Evolutionary conservation across 1,284 basidiomycete species (phyloP).

Genomic region (Amylostereum areolatum): DNA sequence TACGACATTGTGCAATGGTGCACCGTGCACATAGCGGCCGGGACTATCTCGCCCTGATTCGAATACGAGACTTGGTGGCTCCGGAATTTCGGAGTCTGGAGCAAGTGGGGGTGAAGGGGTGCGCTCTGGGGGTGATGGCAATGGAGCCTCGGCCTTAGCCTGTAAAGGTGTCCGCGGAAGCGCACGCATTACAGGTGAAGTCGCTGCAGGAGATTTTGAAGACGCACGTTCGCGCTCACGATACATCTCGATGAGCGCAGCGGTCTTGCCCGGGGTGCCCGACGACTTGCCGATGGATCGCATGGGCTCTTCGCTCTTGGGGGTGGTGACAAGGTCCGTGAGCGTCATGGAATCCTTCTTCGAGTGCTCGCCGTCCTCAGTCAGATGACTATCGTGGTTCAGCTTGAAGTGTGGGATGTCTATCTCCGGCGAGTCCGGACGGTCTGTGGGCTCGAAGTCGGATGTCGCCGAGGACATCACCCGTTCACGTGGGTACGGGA

Average conservation of each 20-base stretch:
- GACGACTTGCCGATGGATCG: slow-evolving; percentile 6
- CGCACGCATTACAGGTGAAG: slow-evolving; percentile 11
- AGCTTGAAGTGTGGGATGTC: slow-evolving; percentile 9
- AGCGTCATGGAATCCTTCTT: slow-evolving; percentile 24
- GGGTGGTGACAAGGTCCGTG: not conserved
- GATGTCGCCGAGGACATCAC: not conserved
- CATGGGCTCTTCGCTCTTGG: not conserved
- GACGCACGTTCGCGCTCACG: slow-evolving; percentile 56
- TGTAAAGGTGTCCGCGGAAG: not conserved
- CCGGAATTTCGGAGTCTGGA: slow-evolving; percentile 12
- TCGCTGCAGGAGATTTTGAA: no score
- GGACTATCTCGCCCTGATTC: slow-evolving; percentile 53
- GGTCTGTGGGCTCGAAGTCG: slow-evolving; percentile 1
- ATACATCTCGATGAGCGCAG: slow-evolving; percentile 77
- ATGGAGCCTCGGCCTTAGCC: not conserved
- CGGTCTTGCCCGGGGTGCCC: slow-evolving; percentile 48
- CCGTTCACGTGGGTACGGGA: slow-evolving; percentile 11
- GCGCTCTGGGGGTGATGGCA: not conserved
- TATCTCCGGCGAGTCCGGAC: slow-evolving; percentile 2
- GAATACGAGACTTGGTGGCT: slow-evolving; percentile 33
- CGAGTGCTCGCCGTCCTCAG: slow-evolving; percentile 11
- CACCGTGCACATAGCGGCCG: slow-evolving; percentile 77
- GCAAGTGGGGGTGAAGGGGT: slow-evolving; percentile 13
- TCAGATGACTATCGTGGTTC: not conserved
- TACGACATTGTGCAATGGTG: slow-evolving; percentile 79